Evolutionary conservation across 495 filamentous ascomycete genomes (phyloP).

Genomic region (Penicillium samsonianum): DNA sequence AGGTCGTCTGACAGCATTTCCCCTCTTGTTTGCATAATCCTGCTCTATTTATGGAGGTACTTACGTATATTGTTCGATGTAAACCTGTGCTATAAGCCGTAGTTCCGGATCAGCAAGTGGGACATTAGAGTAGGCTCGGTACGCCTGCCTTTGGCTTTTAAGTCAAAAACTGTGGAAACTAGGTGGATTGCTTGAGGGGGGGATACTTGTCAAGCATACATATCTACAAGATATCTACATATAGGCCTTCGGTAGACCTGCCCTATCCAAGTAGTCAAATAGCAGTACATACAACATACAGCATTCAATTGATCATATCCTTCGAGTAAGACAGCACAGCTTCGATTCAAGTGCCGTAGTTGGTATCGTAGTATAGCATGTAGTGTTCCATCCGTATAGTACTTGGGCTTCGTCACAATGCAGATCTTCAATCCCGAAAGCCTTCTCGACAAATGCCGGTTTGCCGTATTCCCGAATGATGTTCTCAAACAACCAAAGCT

Average conservation of each 20-base stretch:
- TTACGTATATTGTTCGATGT: not conserved
- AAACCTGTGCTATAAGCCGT: not conserved
- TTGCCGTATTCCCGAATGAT: not conserved
- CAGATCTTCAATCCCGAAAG: not conserved
- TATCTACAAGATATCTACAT: not conserved
- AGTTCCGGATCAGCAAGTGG: not conserved
- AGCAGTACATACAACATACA: not conserved
- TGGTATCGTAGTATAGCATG: not conserved
- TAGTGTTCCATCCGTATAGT: not conserved
- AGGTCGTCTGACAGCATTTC: not conserved
- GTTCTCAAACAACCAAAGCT: not conserved
- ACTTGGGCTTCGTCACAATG: not conserved
- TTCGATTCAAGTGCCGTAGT: not conserved
- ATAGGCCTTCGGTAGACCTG: not conserved
- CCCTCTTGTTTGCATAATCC: not conserved
- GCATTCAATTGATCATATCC: not conserved
- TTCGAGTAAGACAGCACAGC: not conserved
- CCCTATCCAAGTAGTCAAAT: not conserved
- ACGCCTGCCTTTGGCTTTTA: not conserved
- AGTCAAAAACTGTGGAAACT: not conserved
- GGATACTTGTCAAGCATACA: not conserved
- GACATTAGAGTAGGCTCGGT: not conserved
- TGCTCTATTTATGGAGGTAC: not conserved
- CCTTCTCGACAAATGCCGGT: not conserved
- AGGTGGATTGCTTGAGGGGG: not conserved